Evolutionary conservation across 176 grass and related monocot genomes (phyloP).

Genomic region (Cenchrus americanus): DNA sequence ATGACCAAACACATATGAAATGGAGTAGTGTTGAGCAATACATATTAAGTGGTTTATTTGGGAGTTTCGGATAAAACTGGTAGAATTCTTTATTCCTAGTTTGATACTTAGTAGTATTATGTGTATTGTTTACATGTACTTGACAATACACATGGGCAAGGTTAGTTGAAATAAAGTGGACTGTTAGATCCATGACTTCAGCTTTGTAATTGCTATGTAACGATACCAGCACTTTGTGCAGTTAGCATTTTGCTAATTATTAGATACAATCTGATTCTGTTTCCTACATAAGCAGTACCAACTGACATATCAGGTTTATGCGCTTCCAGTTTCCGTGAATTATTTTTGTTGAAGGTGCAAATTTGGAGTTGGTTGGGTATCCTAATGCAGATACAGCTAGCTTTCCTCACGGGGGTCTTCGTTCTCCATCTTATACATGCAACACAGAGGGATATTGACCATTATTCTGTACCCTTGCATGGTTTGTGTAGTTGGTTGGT

Average conservation of each 20-base stretch:
- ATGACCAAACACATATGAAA: not conserved
- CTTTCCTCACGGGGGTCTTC: constrained; percentile 55
- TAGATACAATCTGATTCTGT: constrained; percentile 60
- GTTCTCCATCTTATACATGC: constrained; percentile 58
- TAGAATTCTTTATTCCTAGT: not conserved
- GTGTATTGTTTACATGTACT: not conserved
- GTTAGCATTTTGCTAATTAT: constrained; percentile 46
- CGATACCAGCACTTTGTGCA: constrained; percentile 29
- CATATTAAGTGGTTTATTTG: not conserved
- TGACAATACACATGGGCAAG: not conserved
- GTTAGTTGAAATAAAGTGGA: constrained; percentile 21
- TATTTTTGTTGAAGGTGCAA: constrained; percentile 71
- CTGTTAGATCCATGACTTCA: not conserved
- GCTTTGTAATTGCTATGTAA: not conserved
- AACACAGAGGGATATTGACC: constrained; percentile 64
- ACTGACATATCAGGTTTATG: constrained; percentile 54
- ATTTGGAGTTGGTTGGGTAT: constrained; percentile 85
- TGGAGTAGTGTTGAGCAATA: not conserved
- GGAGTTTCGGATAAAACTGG: not conserved
- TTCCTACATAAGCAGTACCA: constrained; percentile 51
- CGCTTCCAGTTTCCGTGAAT: constrained; percentile 62
- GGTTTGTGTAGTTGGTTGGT: constrained; percentile 79
- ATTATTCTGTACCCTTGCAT: constrained; percentile 57
- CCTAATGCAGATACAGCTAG: constrained; percentile 78
- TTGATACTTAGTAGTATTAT: not conserved